Percentiles rank a stretch among this genome's conserved stretches.
These are phyloP conservation scores for Combretum micranthum DNA, from an alignment of 345 rosid species.

Conservation along the genomic window DNA sequence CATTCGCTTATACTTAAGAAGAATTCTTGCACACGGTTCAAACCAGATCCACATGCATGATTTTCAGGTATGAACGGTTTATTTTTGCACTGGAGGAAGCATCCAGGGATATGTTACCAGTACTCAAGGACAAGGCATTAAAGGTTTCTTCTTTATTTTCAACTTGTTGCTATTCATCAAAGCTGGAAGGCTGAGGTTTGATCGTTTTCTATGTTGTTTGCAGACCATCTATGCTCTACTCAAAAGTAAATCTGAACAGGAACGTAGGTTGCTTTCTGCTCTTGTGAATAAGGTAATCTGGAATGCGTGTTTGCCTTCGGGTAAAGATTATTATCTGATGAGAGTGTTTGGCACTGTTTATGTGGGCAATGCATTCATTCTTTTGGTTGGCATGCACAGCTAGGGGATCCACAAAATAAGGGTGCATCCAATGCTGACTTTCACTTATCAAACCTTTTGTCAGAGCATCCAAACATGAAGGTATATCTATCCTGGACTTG, in stretches of 20 bases:
- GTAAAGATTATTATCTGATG: slow-evolving; percentile 1
- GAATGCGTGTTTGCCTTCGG: slow-evolving; percentile 3
- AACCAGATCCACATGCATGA: background rate
- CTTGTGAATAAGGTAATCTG: slow-evolving; percentile 80
- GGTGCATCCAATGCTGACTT: slow-evolving; percentile 95
- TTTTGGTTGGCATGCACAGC: slow-evolving; percentile 34
- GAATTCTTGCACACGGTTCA: no score
- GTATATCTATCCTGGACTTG: slow-evolving; percentile 17
- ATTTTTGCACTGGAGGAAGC: slow-evolving; percentile 83
- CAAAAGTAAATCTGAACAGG: slow-evolving; percentile 90
- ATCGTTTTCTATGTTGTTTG: slow-evolving; percentile 11
- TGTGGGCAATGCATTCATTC: background rate
- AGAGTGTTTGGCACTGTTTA: background rate
- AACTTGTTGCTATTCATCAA: background rate
- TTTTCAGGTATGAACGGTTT: slow-evolving; percentile 75
- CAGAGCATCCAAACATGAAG: slow-evolving; percentile 99
- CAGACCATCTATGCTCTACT: slow-evolving; percentile 73
- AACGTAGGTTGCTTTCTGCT: slow-evolving; percentile 73
- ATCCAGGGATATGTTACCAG: slow-evolving; percentile 81
- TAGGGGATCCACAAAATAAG: slow-evolving; percentile 95
- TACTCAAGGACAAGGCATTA: slow-evolving; percentile 79
- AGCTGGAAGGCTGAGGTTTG: background rate
- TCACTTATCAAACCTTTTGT: slow-evolving; percentile 78
- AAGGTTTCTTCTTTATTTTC: slow-evolving; percentile 39
- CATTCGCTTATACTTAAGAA: no score